phyloP scores from a whole-genome alignment of 352 stramenopile genomes.

The Lagenidium sp. region DNA sequence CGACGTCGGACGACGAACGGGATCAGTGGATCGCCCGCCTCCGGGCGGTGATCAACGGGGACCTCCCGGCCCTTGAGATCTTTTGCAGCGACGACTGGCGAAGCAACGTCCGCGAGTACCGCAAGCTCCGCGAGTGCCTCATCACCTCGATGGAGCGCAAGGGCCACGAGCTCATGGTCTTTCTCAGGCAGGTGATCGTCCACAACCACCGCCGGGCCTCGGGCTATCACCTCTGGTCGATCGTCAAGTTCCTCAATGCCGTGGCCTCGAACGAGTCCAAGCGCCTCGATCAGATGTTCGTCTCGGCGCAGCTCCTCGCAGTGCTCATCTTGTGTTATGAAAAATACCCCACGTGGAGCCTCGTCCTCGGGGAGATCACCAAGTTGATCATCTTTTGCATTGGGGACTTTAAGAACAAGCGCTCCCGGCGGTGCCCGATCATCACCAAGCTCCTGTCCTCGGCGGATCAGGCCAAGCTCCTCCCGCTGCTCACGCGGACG shows the following conservation, averaged over 20 bases:
- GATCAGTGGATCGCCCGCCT: constrained; percentile 61
- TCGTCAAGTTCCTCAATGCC: constrained; percentile 70
- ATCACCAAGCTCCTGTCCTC: constrained; percentile 55
- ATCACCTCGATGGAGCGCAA: constrained; percentile 81
- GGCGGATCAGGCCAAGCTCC: constrained; percentile 39
- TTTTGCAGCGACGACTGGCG: constrained; percentile 86
- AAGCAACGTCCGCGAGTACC: constrained; percentile 82
- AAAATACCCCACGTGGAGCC: constrained; percentile 70
- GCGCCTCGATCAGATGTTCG: constrained; percentile 77
- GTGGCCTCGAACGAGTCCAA: constrained; percentile 76
- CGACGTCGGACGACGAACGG: constrained; percentile 49
- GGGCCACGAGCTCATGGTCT: constrained; percentile 72
- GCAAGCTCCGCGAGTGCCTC: constrained; percentile 59
- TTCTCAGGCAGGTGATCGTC: constrained; percentile 70
- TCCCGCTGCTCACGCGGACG: constrained; percentile 46
- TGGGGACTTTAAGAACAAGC: constrained; percentile 83
- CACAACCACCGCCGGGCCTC: constrained; percentile 48
- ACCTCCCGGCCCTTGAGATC: constrained; percentile 77
- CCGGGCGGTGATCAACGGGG: constrained; percentile 66
- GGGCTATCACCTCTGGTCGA: constrained; percentile 61
- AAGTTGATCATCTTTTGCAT: constrained; percentile 82
- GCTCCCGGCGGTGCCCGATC: constrained; percentile 70
- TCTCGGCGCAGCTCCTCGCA: constrained; percentile 53
- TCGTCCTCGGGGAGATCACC: constrained; percentile 73
- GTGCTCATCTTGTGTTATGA: constrained; percentile 74